These are phyloP conservation scores for Rubia peregrina DNA, from an alignment of 305 asterid genomes.

Conservation along the genomic window DNA sequence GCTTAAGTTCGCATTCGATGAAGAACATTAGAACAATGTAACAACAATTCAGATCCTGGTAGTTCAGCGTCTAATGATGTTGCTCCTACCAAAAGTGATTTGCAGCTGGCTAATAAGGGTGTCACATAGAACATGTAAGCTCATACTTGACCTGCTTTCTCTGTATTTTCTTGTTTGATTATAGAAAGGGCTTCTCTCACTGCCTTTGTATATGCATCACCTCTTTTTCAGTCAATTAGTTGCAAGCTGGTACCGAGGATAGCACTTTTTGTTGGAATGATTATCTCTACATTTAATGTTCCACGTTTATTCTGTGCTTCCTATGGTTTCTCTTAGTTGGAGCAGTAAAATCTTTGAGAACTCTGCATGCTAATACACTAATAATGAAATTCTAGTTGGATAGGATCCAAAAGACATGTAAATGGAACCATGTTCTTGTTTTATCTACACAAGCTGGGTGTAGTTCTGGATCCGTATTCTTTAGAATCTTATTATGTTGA, in stretches of 20 bases:
- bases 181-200: neutral
- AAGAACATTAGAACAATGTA: constrained; percentile 37
- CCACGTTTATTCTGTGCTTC: neutral
- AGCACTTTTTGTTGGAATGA: neutral
- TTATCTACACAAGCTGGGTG: neutral
- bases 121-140: constrained; percentile 26
- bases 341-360: neutral
- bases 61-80: constrained; percentile 33
- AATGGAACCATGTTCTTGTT: neutral
- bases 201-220: neutral
- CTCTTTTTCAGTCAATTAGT: neutral
- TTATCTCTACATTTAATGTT: neutral
- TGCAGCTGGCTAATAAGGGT: constrained; percentile 47
- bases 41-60: constrained; percentile 28
- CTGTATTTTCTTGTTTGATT: neutral
- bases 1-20: constrained; percentile 54
- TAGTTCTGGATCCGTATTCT: neutral
- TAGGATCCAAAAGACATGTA: neutral
- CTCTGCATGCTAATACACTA: neutral
- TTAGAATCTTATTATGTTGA: neutral
- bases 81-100: constrained; percentile 42
- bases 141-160: constrained; percentile 10
- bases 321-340: neutral
- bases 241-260: too few relatives aligned
- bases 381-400: neutral